Conservation (phyloP, 2,329 filamentous ascomycete genomes). For the Dactylonectria macrodidyma region DNA sequence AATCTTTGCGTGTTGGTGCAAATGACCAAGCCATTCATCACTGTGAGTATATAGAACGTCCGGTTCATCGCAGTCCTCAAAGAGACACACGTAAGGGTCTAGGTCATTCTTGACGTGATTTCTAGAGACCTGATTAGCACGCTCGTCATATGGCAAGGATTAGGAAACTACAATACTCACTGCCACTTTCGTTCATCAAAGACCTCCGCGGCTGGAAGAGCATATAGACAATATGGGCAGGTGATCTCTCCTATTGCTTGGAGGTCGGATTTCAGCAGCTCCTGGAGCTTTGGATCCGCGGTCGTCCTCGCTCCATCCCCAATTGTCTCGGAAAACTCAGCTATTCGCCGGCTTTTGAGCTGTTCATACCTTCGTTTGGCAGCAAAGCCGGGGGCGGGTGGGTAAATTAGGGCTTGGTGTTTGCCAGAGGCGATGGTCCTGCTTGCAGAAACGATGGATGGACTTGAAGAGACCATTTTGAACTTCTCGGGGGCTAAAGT, state of each 20-base stretch:
- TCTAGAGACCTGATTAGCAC: constrained; percentile 9
- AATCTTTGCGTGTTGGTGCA: constrained; percentile 24
- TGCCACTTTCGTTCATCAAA: constrained; percentile 32
- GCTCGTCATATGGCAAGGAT: not conserved
- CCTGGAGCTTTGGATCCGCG: not conserved
- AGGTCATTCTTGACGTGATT: constrained; percentile 38
- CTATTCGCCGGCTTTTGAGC: not conserved
- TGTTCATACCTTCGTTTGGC: not conserved
- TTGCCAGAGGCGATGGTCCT: constrained; percentile 11
- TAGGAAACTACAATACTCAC: constrained; percentile 6
- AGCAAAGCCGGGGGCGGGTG: not conserved
- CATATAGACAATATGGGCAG: constrained; percentile 35
- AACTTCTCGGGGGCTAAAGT: constrained; percentile 1
- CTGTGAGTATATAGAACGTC: constrained; percentile 27
- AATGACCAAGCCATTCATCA: constrained; percentile 28
- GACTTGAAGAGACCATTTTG: not conserved
- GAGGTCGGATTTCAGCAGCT: constrained; percentile 30
- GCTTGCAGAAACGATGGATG: constrained; percentile 10
- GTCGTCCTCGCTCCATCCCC: too few relatives aligned
- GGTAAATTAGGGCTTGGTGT: not conserved
- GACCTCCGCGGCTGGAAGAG: constrained; percentile 16
- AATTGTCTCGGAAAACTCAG: not conserved
- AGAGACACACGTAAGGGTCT: constrained; percentile 40
- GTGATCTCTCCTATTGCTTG: constrained; percentile 22
- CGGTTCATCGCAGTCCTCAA: constrained; percentile 33